Evolutionary conservation across 768 basidiomycete genomes (phyloP).

Genomic region (Kwoniella dendrophila): DNA sequence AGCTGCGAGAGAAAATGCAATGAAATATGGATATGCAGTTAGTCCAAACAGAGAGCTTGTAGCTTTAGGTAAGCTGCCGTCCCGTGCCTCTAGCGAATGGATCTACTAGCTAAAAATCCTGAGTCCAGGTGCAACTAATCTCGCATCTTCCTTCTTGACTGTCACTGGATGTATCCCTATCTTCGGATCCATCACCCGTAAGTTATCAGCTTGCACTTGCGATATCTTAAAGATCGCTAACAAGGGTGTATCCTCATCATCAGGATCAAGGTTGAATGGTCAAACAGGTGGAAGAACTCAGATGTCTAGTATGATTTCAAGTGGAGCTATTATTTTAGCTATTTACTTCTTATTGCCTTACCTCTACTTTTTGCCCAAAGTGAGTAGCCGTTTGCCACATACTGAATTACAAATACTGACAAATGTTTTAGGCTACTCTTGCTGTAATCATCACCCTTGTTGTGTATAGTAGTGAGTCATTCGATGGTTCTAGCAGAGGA

Average conservation of each 20-base stretch:
- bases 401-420: conserved; percentile 1
- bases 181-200: conserved; percentile 88
- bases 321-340: conserved; percentile 71
- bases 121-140: conserved; percentile 67
- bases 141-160: conserved; percentile 70
- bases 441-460: conserved; percentile 73
- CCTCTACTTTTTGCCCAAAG: conserved; percentile 85
- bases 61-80: conserved; percentile 65
- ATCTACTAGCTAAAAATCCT: conserved; percentile 16
- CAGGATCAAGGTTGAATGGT: conserved; percentile 77
- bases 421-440: conserved; percentile 34
- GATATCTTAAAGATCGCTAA: not conserved
- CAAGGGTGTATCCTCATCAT: not conserved
- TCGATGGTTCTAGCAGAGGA: not conserved
- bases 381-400: conserved; percentile 57
- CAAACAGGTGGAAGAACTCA: conserved; percentile 87
- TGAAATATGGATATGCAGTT: conserved; percentile 81
- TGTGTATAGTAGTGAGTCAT: conserved; percentile 66
- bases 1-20: conserved; percentile 88
- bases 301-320: conserved; percentile 75
- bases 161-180: conserved; percentile 83
- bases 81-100: not conserved
- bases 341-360: conserved; percentile 87
- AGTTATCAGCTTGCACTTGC: conserved; percentile 13
- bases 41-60: conserved; percentile 94